Base-by-base conservation (phyloP, 139 green algal species). In the Tetratostichococcus sp. region DNA sequence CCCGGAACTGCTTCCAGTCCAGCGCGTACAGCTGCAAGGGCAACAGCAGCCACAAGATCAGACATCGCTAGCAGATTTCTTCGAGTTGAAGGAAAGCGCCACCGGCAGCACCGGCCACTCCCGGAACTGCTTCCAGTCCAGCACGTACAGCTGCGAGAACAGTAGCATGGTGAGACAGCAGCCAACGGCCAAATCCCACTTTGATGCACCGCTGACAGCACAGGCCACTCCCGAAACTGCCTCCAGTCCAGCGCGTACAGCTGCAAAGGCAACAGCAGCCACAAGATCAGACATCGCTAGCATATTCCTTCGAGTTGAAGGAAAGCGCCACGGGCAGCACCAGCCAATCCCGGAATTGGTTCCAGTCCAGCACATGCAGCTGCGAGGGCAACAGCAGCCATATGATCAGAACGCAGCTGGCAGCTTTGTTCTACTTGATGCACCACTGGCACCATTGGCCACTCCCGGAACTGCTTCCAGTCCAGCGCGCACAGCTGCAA, bases 301-400 rank as follows among this genome's bases (percentile, higher is more conserved):
- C n/a, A n/a, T n/a, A n/a, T n/a, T n/a, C n/a, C n/a, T n/a, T n/a
- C n/a, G n/a, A n/a, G n/a, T n/a, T n/a, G n/a, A n/a, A n/a, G n/a
- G 71, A 70, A 43, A 78, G 71, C 43, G 50, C 50, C 11, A 62
- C 19, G 14, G 71, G 42, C 43, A 89, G 35, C 17, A 22, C 33
- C 16, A 23, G 39, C n/a, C n/a, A n/a, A 32, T 72, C 21, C 32
- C 26, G 23, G 1, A 35, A 21, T 4, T n/a, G 22, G 17, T 22
- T 58, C 30, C 32, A n/a, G 31, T 58, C 26, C 28, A 35, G 8
- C 8, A 50, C 39, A 65, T 86, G 84, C 21, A 86, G 19, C 4
- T 39, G 65, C 4, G 88, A 62, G 58, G n/a, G n/a, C n/a, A 77
- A 78, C 70, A 89, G 75, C 34, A 86, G 77, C 58, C n/a, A n/a